Percentiles rank a stretch among this genome's conserved stretches.
Evolutionary conservation across 331 rosid species (phyloP).

Genomic region (Telfairia occidentalis): DNA sequence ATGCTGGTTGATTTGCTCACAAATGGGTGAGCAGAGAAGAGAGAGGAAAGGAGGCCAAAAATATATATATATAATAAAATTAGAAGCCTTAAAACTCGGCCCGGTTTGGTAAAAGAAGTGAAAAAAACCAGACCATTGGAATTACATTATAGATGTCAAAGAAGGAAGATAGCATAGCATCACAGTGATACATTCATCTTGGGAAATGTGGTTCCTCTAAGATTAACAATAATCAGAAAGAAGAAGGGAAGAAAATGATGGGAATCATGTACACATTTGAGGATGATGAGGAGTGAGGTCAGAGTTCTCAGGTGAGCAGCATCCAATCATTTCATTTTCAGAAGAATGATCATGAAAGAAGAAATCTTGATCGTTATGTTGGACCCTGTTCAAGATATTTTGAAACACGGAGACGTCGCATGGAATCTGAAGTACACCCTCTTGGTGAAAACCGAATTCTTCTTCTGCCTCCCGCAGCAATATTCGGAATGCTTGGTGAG

Average conservation of each 20-base stretch:
- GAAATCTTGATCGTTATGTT: slow-evolving; percentile 21
- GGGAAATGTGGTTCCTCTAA: too few species aligned
- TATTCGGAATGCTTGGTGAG: slow-evolving; percentile 48
- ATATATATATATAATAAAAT: too few species aligned
- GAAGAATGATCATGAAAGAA: background rate
- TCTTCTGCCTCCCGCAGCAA: slow-evolving; percentile 79
- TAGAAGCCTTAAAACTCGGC: too few species aligned
- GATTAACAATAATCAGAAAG: too few species aligned
- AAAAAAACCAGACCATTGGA: too few species aligned
- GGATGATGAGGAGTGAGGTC: background rate
- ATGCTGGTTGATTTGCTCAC: too few species aligned
- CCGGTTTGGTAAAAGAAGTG: too few species aligned
- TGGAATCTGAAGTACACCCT: slow-evolving; percentile 74
- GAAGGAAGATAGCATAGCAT: too few species aligned
- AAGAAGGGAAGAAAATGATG: background rate
- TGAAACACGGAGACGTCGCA: slow-evolving; percentile 62
- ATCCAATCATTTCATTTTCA: background rate
- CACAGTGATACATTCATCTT: too few species aligned
- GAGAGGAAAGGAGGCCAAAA: too few species aligned
- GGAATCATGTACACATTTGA: background rate
- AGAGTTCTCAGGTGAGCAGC: background rate
- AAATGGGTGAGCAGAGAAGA: too few species aligned
- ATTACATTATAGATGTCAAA: too few species aligned
- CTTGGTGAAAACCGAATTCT: slow-evolving; percentile 82
- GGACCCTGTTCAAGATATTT: slow-evolving; percentile 48